Evolutionary conservation across 2,329 filamentous ascomycete species (phyloP), one percentile per base, ranked within the genome.

Genomic region (Elsinoe necatrix): DNA sequence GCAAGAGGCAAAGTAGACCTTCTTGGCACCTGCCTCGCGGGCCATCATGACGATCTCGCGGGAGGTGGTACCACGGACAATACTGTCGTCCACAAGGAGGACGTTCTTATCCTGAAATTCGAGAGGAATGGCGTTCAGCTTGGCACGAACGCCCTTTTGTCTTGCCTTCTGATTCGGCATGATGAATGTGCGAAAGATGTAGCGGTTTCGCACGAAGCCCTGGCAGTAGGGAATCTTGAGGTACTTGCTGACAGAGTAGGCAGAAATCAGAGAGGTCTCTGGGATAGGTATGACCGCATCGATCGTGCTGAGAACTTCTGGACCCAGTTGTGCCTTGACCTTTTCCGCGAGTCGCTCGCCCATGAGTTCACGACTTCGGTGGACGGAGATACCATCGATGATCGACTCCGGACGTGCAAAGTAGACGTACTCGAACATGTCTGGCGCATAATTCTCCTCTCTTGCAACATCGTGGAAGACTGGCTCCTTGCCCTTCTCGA

Each of bases 381-480:
- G 84, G 23, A 96, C 87, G 57, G 87, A 89, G 62, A 95, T 95
- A 16, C 89, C 89, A 66, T 95, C 90, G 57, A 95, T 92, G 63
- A 84, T 77, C 0, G 82, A 85, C 69, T 95, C 90, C 0, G 88
- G 88, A 1, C 90, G 79, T 12, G 88, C 85, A 64, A 95, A 90
- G 73, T 95, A 95, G 58, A 95, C 86, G 61, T 84, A 89, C 71
- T 95, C 88, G 65, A 95, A 93, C 60, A 89, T 86, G 68, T 95
- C 90, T 0, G 89, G 89, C 1, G 86, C 84, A 67, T 95, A 95
- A 14, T 79, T 77, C 63, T 80, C 78, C 63, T 79, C 78, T 58
- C 80, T 72, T 39, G 84, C 81, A 12, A 95, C 83, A 70, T 95
- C 89, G 60, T 79, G 77, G 75, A 91, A 93, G 48, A 84, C 79